A percentile compares a stretch with the other conserved stretches of the same genome.
phyloP scores from a whole-genome alignment of 2,329 filamentous ascomycete genomes.

The Colletotrichum truncatum region DNA sequence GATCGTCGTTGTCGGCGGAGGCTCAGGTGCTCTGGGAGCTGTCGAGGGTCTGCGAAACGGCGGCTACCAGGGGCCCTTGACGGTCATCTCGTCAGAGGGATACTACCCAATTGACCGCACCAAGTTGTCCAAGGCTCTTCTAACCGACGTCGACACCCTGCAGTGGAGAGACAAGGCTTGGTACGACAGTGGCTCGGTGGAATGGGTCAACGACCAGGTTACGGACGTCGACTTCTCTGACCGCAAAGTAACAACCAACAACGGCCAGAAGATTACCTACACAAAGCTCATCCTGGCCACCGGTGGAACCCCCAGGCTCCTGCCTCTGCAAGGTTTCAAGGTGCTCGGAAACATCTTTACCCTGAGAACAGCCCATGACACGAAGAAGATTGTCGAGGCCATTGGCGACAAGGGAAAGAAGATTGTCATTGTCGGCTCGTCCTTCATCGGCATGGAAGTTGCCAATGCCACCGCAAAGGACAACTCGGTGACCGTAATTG shows the following conservation, averaged over 20 bases:
- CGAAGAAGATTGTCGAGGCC: conserved; percentile 79
- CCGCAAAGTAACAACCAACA: conserved; percentile 79
- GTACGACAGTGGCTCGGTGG: conserved; percentile 71
- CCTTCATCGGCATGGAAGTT: conserved; percentile 99
- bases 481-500: conserved; percentile 87
- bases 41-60: conserved; percentile 84
- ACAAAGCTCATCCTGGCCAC: conserved; percentile 91
- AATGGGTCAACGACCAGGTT: conserved; percentile 71
- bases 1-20: conserved; percentile 88
- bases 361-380: conserved; percentile 80
- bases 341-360: conserved; percentile 88
- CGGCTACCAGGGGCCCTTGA: conserved; percentile 83
- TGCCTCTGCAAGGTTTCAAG: conserved; percentile 88
- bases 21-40: conserved; percentile 83
- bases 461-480: conserved; percentile 82
- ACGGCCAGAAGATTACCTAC: conserved; percentile 77
- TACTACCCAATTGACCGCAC: conserved; percentile 91
- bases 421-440: conserved; percentile 89
- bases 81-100: conserved; percentile 84
- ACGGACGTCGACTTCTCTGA: conserved; percentile 78
- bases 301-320: conserved; percentile 77
- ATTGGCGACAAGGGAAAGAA: conserved; percentile 90
- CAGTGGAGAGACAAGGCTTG: conserved; percentile 80
- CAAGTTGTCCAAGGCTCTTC: conserved; percentile 93
- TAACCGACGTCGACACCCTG: conserved; percentile 82